Base-by-base conservation (phyloP, 2,329 filamentous ascomycete genomes). In the Ophiosphaerella korrae region DNA sequence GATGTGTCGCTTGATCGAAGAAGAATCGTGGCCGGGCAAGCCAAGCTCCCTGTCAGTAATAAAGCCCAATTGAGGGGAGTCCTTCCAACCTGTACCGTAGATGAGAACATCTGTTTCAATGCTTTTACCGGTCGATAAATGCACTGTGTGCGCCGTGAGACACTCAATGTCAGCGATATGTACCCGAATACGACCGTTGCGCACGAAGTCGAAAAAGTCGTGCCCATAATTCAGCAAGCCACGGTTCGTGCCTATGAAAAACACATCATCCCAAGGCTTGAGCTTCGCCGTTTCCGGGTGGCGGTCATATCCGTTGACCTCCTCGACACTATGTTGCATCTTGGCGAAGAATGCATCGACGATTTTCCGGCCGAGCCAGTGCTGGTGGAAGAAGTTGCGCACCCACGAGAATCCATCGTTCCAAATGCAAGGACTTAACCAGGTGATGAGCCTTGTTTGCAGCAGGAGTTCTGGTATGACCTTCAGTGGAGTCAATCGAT, bases 391-490 rank as follows among this genome's bases (percentile, higher is more conserved):
- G 55, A 87, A 84, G 7, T 68, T 67, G 1, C 84, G 80, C 3
- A 84, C 76, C 2, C 71, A 74, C 3, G 78, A 42, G 60, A 81
- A 89, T 0, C 87, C 86, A 64, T 88, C 87, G 2, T 86, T 86
- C 85, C 87, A 92, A 23, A 88, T 81, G 63, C 88, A 92, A 0
- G 89, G 88, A 49, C 83, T 86, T 65, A 92, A 84, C 87, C 87
- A 92, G 1, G 85, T 88, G 39, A 92, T 72, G 49, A 88, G 77
- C 0, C 89, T 82, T 0, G 83, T 86, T 29, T 82, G 81, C 3
- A 87, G 78, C 6, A 90, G 78, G 54, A 85, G 82, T 68, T 90
- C 88, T 0, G 89, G 75, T 77, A 83, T 84, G 52, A 80, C 81
- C 70, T 87, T 87, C 21, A 88, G 67, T 0, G 86, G 85, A 1